Evolutionary conservation across 1,284 basidiomycete genomes (phyloP), one percentile per base, ranked within the genome.

Genomic region (Cerioporus squamosus): DNA sequence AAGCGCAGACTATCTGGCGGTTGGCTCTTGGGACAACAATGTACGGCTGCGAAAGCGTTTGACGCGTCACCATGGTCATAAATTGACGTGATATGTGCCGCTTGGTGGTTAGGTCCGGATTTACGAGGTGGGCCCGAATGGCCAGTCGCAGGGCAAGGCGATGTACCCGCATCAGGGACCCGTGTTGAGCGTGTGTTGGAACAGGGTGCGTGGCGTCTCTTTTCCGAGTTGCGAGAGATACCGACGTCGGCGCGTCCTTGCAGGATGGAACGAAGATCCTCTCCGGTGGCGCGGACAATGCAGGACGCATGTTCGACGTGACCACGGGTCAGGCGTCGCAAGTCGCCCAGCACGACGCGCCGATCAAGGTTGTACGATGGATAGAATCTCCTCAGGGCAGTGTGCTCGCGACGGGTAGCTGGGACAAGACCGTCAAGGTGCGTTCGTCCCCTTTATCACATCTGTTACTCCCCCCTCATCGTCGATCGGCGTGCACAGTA

Each of bases 381-480:
- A 80, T 94, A 52, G 91, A 93, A 63, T 79, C 83, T 15, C 85
- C 86, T 8, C 75, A 85, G 69, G 74, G 82, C 42, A 86, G 90
- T 9, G 84, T 94, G 56, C 79, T 95, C 38, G 90, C 87, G 15
- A 96, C 94, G 0, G 94, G 92, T 1, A 91, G 91, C 53, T 97
- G 94, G 94, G 95, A 97, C 72, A 94, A 94, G 76, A 93, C 90
- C 14, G 72, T 96, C 67, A 95, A 94, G 81, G 91, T 93, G 56
- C 45, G 73, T 15, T 39, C 18, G 8, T n/a, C 22, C 10, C 9
- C 23, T 14, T 42, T 15, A 6, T 1, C 12, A 23, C 38, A 8
- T 5, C 6, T 36, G n/a, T 5, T 24, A n/a, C 24, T 36, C 18
- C n/a, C 24, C 39, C 24, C 24, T 44, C 24, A 6, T 33, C 6